phyloP scores from a whole-genome alignment of 2,329 filamentous ascomycete species.

The Phaeoacremonium minimum region DNA sequence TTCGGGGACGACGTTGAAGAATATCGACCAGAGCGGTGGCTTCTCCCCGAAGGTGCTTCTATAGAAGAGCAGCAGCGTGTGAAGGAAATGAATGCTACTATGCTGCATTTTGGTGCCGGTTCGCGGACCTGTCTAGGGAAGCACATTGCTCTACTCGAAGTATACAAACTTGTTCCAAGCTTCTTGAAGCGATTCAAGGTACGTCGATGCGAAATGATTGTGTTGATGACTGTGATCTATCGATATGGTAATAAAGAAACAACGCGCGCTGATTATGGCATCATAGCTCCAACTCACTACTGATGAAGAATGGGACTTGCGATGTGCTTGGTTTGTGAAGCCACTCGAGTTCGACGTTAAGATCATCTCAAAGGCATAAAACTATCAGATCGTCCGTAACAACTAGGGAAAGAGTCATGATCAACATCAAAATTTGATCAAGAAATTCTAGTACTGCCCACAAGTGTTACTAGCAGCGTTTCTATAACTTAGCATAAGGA shows the following conservation, averaged over 20 bases:
- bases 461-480: too few relatives aligned
- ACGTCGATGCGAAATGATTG: background rate
- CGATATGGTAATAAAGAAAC: too few relatives aligned
- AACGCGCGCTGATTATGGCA: background rate
- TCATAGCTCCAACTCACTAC: background rate
- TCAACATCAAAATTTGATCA: too few relatives aligned
- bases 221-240: background rate
- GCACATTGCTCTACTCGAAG: conserved; percentile 1
- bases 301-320: background rate
- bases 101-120: background rate
- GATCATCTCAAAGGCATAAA: too few relatives aligned
- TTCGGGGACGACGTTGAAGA: background rate
- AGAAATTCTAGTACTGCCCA: too few relatives aligned
- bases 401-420: too few relatives aligned
- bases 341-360: too few relatives aligned
- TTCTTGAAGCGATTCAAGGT: conserved; percentile 2
- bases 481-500: too few relatives aligned
- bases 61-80: too few relatives aligned
- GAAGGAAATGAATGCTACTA: conserved; percentile 1
- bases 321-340: background rate
- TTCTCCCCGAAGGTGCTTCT: too few relatives aligned
- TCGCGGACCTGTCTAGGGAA: background rate
- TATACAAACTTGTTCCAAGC: conserved; percentile 3
- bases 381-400: too few relatives aligned
- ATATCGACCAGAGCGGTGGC: conserved; percentile 1